Evolutionary conservation across 805 yeast species (phyloP), one percentile per base, ranked within the genome.

Genomic region (Hanseniaspora guilliermondii): DNA sequence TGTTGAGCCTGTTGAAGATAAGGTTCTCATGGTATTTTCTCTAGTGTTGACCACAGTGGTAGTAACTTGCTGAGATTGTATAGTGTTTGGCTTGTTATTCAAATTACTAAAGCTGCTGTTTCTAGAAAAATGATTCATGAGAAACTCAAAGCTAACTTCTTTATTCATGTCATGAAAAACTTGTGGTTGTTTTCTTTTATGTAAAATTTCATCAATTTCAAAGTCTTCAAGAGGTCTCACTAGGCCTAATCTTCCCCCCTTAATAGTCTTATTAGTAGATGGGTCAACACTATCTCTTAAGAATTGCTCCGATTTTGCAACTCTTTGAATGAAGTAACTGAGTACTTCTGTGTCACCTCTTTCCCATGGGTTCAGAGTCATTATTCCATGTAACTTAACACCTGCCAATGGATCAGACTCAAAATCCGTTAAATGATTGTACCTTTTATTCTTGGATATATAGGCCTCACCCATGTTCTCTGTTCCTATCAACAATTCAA

Each of bases 401-500:
- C 49, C 49, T 9, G 60, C 60, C 8, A 24, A 49, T 3, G 67
- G 64, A 53, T 66, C 66, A 19, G 64, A 61, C 7, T 58, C 55
- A 24, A 65, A 57, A 27, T 56, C 56, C 2, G 62, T 56, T 11
- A 66, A 61, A 30, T 61, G 62, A 8, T 60, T 55, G 58, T 60
- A 59, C 44, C 65, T 55, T 14, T 56, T 48, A 21, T 56, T 52
- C 22, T 64, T 49, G 25, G 58, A 49, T 9, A 65, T 32, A 11
- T 36, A 42, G n/a, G 65, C 58, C 75, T 66, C 30, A 65, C 60
- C 19, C 58, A 61, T 27, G 74, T 73, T 38, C 68, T 66, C 36
- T 65, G 56, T 44, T 58, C 61, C 41, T 70, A 57, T 64, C 45
- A 86, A 66, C 46, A 87, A 68, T 4, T 64, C 58, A 62, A 76